These are phyloP conservation scores for Maudiozyma serrabonitensis DNA, from an alignment of 805 yeast species.

Conservation along the genomic window DNA sequence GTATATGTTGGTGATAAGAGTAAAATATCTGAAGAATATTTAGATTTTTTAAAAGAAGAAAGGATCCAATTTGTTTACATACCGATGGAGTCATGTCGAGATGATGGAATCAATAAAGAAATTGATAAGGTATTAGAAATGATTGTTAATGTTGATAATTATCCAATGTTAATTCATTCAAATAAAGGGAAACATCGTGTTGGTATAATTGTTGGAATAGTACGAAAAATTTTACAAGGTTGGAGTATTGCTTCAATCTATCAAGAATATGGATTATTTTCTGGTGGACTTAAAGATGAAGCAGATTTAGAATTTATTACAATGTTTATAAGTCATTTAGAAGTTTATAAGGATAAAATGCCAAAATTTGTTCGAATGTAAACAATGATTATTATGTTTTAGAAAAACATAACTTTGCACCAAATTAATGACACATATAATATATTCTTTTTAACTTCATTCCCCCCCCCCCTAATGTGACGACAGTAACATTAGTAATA, in stretches of 20 bases:
- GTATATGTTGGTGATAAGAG: slow-evolving; percentile 75
- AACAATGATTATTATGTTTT: background rate
- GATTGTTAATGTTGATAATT: slow-evolving; percentile 55
- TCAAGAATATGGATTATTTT: slow-evolving; percentile 87
- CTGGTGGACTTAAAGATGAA: slow-evolving; percentile 81
- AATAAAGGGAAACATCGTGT: slow-evolving; percentile 97
- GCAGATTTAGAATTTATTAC: slow-evolving; percentile 87
- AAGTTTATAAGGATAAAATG: slow-evolving; percentile 36
- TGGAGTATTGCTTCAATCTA: slow-evolving; percentile 91
- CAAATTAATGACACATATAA: no score
- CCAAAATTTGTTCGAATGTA: slow-evolving; percentile 54
- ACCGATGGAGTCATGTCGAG: slow-evolving; percentile 63
- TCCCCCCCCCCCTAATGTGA: no score
- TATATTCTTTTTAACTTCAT: background rate
- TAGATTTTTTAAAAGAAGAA: slow-evolving; percentile 52
- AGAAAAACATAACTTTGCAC: background rate
- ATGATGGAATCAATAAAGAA: slow-evolving; percentile 53
- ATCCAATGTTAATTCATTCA: slow-evolving; percentile 84
- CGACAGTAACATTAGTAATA: no score
- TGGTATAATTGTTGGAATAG: slow-evolving; percentile 86
- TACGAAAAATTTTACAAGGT: slow-evolving; percentile 77
- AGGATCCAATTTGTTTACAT: slow-evolving; percentile 49
- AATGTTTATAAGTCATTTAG: slow-evolving; percentile 56
- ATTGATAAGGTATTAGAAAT: slow-evolving; percentile 48
- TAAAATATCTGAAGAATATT: slow-evolving; percentile 45